These are phyloP conservation scores for Arthromyces matolae DNA, from an alignment of 768 basidiomycete species.

Conservation along the genomic window DNA sequence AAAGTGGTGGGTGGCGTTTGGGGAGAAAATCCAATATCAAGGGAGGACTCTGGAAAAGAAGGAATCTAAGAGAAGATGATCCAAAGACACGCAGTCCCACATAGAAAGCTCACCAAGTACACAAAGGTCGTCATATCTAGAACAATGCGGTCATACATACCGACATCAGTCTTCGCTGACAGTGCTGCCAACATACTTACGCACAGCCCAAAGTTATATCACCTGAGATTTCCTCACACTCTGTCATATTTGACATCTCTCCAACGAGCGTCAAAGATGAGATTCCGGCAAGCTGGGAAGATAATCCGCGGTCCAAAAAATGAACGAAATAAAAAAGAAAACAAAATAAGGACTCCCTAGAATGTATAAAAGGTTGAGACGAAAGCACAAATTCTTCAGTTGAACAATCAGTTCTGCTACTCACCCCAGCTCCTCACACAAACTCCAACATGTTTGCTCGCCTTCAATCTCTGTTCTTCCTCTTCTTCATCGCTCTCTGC, in stretches of 20 bases:
- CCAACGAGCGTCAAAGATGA: not conserved
- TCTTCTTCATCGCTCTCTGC: constrained; percentile 14
- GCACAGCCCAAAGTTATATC: not conserved
- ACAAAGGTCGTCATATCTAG: too few relatives aligned
- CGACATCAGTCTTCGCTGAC: not conserved
- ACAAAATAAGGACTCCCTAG: not conserved
- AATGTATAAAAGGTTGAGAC: constrained; percentile 7
- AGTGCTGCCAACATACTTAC: not conserved
- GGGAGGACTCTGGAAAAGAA: not conserved
- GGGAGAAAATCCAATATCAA: not conserved
- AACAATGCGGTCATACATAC: not conserved
- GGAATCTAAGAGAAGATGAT: too few relatives aligned
- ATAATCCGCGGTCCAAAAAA: not conserved
- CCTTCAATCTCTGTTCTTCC: constrained; percentile 6
- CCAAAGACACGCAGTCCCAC: too few relatives aligned
- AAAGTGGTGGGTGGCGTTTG: not conserved
- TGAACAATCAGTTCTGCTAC: constrained; percentile 10
- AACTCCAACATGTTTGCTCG: constrained; percentile 13
- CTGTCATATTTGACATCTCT: constrained; percentile 7
- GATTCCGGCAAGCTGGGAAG: not conserved
- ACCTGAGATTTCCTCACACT: too few relatives aligned
- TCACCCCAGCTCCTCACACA: too few relatives aligned
- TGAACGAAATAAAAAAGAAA: constrained; percentile 1
- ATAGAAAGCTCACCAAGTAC: too few relatives aligned
- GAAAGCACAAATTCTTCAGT: constrained; percentile 6